Conservation (phyloP, 1,284 basidiomycete species). For the Sporisorium graminicola region DNA sequence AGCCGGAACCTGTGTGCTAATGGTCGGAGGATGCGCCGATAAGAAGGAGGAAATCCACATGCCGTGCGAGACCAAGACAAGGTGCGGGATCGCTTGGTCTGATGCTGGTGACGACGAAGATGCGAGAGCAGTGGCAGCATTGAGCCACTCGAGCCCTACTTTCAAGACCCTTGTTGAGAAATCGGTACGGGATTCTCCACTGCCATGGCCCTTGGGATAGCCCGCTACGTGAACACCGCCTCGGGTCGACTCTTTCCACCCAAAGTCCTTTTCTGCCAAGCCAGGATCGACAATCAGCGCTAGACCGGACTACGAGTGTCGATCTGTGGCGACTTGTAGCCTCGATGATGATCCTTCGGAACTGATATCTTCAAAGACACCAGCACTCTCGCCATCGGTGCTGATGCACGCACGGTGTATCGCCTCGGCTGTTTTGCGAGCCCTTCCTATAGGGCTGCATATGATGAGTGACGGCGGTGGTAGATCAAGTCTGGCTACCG, state of each 20-base stretch:
- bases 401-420: conserved; percentile 29
- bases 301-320: not conserved
- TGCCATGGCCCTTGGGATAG: conserved; percentile 35
- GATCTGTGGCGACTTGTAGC: not conserved
- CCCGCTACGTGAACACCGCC: conserved; percentile 42
- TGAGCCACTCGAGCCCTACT: conserved; percentile 37
- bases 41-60: conserved; percentile 65
- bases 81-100: conserved; percentile 39
- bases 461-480: conserved; percentile 54
- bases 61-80: conserved; percentile 63
- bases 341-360: not conserved
- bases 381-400: not conserved
- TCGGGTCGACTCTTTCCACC: conserved; percentile 54
- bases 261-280: conserved; percentile 54
- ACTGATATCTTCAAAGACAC: conserved; percentile 10
- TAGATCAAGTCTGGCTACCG: conserved; percentile 20
- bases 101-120: not conserved
- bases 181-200: conserved; percentile 32
- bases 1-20: conserved; percentile 20
- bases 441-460: conserved; percentile 57
- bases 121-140: conserved; percentile 13
- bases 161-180: conserved; percentile 26
- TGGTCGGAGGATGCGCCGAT: conserved; percentile 36
- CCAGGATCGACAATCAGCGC: conserved; percentile 30
- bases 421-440: conserved; percentile 55